Evolutionary conservation across 2,329 filamentous ascomycete genomes (phyloP).

Genomic region (Aureobasidium sp.): DNA sequence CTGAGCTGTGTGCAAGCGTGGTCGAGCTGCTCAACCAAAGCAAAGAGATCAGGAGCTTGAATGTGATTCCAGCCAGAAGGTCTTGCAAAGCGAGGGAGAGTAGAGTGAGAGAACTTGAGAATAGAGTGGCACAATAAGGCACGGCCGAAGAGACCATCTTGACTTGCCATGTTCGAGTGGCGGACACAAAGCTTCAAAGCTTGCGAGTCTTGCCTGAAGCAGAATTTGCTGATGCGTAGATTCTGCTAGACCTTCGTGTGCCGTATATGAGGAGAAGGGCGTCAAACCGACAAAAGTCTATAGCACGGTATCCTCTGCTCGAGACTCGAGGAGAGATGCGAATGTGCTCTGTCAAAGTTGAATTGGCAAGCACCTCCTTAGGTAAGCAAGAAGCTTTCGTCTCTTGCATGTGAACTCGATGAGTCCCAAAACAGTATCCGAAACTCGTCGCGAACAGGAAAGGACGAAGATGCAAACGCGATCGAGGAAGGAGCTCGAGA

Average conservation of each 20-base stretch:
- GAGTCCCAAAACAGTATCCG: too few species aligned
- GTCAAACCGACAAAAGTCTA: background rate
- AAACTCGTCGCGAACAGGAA: background rate
- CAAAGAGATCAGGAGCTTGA: background rate
- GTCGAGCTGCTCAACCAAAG: background rate
- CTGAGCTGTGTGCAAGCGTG: constrained; percentile 5
- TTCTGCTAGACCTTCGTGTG: too few species aligned
- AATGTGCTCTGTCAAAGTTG: background rate
- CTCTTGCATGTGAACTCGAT: background rate
- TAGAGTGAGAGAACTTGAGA: constrained; percentile 8
- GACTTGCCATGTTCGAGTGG: background rate
- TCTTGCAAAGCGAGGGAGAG: background rate
- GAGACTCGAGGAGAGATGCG: background rate
- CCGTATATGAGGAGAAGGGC: background rate
- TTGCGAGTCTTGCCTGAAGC: background rate
- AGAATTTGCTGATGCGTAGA: background rate
- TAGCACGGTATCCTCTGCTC: background rate
- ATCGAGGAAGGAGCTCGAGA: background rate
- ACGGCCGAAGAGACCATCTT: constrained; percentile 1
- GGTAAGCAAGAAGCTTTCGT: background rate
- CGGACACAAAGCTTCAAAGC: background rate
- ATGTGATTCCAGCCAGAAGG: constrained; percentile 4
- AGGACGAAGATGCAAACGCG: background rate
- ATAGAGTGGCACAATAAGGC: constrained; percentile 2
- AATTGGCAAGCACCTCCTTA: background rate